Base-by-base conservation (phyloP, 106 monocot genomes). In the Chionographis japonica region DNA sequence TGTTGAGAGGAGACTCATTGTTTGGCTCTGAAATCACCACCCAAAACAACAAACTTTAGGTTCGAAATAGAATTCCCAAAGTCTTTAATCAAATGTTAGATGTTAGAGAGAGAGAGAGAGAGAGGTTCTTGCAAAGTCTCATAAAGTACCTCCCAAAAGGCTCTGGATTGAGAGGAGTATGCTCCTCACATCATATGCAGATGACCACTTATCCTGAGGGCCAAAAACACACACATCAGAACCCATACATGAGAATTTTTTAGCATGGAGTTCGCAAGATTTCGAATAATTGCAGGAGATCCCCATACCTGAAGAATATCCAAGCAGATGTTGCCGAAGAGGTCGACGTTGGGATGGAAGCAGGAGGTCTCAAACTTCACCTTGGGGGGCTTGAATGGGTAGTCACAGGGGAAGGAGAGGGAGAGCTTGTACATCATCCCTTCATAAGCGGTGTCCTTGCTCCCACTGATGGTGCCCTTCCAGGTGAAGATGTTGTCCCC, bases 321-420 rank as follows among this genome's bases (percentile, higher is more conserved):
- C 37, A 97, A 63, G 82, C 97, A 97, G 65, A 97, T 92, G 86
- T 90, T 90, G 40, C 97, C 97, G 36, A 53, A 70, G 42, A 79
- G 37, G 56, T 97, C 92, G 4, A 97, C 97, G 56, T 97, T 97
- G 19, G 97, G 97, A 59, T 97, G 97, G 75, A 92, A 97, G 68
- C 92, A 97, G 37, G 84, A 3, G 52, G 79, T 76, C 38, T 89
- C 90, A 52, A 87, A 97, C 83, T 89, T 89, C 3, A 97, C 92
- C 67, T 97, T 97, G 2, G 97, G 92, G 41, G 97, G 97, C 80
- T 97, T 97, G 74, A 92, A 97, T 8, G 97, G 97, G 60, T 97
- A 97, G 15, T 97, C 97, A 49, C 72, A 77, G 2, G 86, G 76
- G 65, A 97, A 97, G 20, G 92, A 60, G 61, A 97, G 82, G 35